A percentile compares a stretch with the other conserved stretches of the same genome.
Conservation (phyloP, 352 stramenopile genomes). For the Pythium dissimile region DNA sequence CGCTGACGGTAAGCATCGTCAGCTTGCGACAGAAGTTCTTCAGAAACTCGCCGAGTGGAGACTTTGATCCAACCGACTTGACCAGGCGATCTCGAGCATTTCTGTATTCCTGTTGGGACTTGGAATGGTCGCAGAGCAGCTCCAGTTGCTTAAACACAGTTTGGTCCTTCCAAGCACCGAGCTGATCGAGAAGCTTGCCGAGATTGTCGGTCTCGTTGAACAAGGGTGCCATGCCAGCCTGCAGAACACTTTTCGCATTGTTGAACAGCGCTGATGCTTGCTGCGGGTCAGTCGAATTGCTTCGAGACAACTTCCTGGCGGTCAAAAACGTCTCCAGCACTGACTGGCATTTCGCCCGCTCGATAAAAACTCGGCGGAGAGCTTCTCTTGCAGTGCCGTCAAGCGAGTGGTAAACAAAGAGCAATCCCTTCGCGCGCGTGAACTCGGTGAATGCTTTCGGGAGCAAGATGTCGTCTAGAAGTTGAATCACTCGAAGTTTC, state of each 20-base stretch:
- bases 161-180: conserved; percentile 75
- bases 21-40: conserved; percentile 84
- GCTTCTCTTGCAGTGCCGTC: conserved; percentile 67
- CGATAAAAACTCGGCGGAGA: conserved; percentile 58
- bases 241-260: conserved; percentile 32
- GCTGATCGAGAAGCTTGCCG: conserved; percentile 53
- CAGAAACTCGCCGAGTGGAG: conserved; percentile 64
- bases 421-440: conserved; percentile 54
- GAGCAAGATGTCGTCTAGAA: conserved; percentile 83
- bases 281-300: conserved; percentile 9
- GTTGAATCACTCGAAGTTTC: conserved; percentile 74
- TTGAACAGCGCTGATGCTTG: conserved; percentile 18
- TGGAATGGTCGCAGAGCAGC: conserved; percentile 50
- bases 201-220: conserved; percentile 61
- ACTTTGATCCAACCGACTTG: conserved; percentile 78
- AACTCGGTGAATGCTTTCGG: conserved; percentile 57
- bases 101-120: conserved; percentile 44
- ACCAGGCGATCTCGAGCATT: conserved; percentile 62
- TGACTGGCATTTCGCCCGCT: conserved; percentile 48
- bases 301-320: conserved; percentile 44
- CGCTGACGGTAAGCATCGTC: conserved; percentile 64
- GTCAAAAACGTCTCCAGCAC: conserved; percentile 37
- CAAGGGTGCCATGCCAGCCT: conserved; percentile 36
- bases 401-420: conserved; percentile 72
- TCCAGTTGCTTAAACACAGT: conserved; percentile 73